These are phyloP conservation scores for Setaria italica DNA, from an alignment of 202 grass and related monocot species.

Conservation along the genomic window DNA sequence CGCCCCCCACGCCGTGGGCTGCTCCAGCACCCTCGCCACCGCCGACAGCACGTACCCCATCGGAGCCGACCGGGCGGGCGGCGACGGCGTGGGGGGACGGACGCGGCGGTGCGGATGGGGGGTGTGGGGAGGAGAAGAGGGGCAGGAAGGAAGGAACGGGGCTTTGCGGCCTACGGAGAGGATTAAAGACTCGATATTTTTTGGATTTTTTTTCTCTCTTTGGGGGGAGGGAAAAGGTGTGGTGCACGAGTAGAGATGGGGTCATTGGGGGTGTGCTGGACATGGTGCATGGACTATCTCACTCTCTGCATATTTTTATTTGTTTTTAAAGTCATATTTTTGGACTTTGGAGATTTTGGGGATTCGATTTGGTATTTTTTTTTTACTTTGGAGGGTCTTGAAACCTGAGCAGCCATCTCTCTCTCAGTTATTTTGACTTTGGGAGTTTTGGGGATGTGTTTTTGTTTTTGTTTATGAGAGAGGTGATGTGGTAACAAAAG, in stretches of 20 bases:
- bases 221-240: conserved; percentile 33
- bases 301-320: neutral
- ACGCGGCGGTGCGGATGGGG: conserved; percentile 27
- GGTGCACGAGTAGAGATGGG: conserved; percentile 44
- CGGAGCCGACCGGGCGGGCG: conserved; percentile 35
- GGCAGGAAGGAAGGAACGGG: conserved; percentile 4
- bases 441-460: neutral
- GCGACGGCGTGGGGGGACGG: conserved; percentile 19
- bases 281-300: conserved; percentile 41
- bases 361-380: neutral
- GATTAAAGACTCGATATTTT: conserved; percentile 58
- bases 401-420: neutral
- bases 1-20: conserved; percentile 63
- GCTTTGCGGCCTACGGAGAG: conserved; percentile 45
- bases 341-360: neutral
- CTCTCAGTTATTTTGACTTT: neutral
- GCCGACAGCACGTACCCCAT: conserved; percentile 84
- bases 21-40: conserved; percentile 64
- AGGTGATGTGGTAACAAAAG: neutral
- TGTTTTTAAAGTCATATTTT: neutral
- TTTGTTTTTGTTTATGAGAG: neutral
- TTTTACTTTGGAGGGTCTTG: neutral
- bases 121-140: neutral
- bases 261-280: conserved; percentile 34
- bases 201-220: neutral